Conservation (phyloP, 176 grass and related monocot species). For the Paspalum notatum region DNA sequence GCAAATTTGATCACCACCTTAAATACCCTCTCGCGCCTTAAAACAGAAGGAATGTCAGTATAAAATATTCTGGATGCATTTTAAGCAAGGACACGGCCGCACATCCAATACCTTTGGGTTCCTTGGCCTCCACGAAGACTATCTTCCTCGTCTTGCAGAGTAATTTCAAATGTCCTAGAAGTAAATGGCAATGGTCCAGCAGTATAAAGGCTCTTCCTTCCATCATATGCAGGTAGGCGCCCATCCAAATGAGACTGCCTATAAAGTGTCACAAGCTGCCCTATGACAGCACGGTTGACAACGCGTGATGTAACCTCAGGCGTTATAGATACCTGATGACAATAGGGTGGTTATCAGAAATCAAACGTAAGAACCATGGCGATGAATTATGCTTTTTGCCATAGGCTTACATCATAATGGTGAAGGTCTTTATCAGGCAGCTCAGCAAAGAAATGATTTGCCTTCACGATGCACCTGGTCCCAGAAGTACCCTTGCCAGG, state of each 20-base stretch:
- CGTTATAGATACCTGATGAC: constrained; percentile 72
- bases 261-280: constrained; percentile 60
- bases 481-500: constrained; percentile 83
- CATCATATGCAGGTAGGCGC: constrained; percentile 84
- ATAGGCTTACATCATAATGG: constrained; percentile 76
- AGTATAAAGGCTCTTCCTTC: constrained; percentile 94
- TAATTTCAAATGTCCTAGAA: constrained; percentile 76
- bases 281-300: constrained; percentile 89
- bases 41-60: constrained; percentile 45
- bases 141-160: constrained; percentile 72
- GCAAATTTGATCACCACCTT: constrained; percentile 92
- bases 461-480: constrained; percentile 87
- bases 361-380: neutral
- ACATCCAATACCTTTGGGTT: constrained; percentile 43
- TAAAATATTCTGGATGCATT: neutral
- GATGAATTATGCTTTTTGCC: neutral
- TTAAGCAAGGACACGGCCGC: constrained; percentile 7
- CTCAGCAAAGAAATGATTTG: constrained; percentile 95
- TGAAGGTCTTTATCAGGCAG: constrained; percentile 94
- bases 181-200: constrained; percentile 80
- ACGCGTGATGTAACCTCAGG: constrained; percentile 82
- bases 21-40: constrained; percentile 74
- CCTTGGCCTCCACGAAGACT: constrained; percentile 54
- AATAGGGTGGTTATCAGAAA: constrained; percentile 38
- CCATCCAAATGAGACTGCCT: constrained; percentile 64